Conservation (phyloP, 2,329 filamentous ascomycete species). For the Aspergillus neotritici region DNA sequence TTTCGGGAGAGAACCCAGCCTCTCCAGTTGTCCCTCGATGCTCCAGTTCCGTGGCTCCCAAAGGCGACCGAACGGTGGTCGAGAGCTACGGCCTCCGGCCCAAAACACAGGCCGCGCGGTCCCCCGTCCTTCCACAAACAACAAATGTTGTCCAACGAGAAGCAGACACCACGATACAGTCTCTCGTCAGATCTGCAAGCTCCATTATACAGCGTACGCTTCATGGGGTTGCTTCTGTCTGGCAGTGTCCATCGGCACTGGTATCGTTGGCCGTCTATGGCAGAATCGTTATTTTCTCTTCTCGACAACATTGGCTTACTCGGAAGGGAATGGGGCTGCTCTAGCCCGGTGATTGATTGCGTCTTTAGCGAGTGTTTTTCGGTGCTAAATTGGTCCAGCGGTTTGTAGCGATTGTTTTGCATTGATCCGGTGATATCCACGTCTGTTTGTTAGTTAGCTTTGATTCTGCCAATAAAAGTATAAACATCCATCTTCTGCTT, state of each 20-base stretch:
- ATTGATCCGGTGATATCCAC: too few relatives aligned
- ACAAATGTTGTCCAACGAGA: not conserved
- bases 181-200: conserved; percentile 1
- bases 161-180: not conserved
- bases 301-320: conserved; percentile 8
- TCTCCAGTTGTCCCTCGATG: too few relatives aligned
- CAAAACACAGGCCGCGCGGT: too few relatives aligned
- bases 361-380: conserved; percentile 1
- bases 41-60: not conserved
- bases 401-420: not conserved
- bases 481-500: too few relatives aligned
- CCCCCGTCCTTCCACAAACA: not conserved
- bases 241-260: conserved; percentile 6
- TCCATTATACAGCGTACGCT: conserved; percentile 1
- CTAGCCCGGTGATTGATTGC: conserved; percentile 1
- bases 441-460: too few relatives aligned
- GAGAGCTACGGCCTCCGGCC: too few relatives aligned
- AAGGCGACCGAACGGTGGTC: not conserved
- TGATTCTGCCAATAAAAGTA: too few relatives aligned
- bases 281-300: conserved; percentile 13
- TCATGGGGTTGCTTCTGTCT: conserved; percentile 6
- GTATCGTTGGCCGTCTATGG: conserved; percentile 14
- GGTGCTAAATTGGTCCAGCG: conserved; percentile 1
- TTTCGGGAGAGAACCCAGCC: too few relatives aligned
- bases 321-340: conserved; percentile 16